Conservation (phyloP, 306 rosid species). For the Astragalus glycyphyllos region DNA sequence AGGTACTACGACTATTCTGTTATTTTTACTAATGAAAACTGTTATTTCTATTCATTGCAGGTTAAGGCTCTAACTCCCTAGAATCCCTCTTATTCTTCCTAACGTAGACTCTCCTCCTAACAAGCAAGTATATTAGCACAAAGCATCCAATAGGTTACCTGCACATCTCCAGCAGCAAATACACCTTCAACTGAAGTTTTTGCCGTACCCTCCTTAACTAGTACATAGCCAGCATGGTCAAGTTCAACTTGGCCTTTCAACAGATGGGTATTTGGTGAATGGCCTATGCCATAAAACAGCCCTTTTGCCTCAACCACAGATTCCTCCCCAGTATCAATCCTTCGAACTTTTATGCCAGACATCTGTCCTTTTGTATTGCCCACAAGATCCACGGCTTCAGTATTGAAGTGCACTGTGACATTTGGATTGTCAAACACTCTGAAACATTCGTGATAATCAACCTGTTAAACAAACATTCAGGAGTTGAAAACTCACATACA, state of each 20-base stretch:
- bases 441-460: constrained; percentile 99
- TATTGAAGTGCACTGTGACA: constrained; percentile 87
- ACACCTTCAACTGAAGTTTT: constrained; percentile 88
- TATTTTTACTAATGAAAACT: constrained; percentile 1
- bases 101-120: constrained; percentile 5
- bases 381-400: constrained; percentile 85
- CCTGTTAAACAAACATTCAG: constrained; percentile 99
- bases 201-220: constrained; percentile 77
- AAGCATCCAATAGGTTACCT: constrained; percentile 59
- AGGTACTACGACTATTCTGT: constrained; percentile 8
- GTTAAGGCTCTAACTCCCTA: constrained; percentile 2
- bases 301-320: constrained; percentile 88
- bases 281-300: constrained; percentile 94
- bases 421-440: constrained; percentile 96
- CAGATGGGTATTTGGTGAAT: constrained; percentile 83
- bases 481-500: constrained; percentile 90
- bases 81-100: neutral
- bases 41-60: constrained; percentile 1
- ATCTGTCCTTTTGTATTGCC: constrained; percentile 91
- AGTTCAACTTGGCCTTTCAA: constrained; percentile 88
- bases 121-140: constrained; percentile 8
- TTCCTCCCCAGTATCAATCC: constrained; percentile 69
- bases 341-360: constrained; percentile 84
- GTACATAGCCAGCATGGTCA: constrained; percentile 72
- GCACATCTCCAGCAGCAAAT: constrained; percentile 96